Base-by-base conservation (phyloP, 2,329 filamentous ascomycete genomes). In the Torrubiella hemipterigena region DNA sequence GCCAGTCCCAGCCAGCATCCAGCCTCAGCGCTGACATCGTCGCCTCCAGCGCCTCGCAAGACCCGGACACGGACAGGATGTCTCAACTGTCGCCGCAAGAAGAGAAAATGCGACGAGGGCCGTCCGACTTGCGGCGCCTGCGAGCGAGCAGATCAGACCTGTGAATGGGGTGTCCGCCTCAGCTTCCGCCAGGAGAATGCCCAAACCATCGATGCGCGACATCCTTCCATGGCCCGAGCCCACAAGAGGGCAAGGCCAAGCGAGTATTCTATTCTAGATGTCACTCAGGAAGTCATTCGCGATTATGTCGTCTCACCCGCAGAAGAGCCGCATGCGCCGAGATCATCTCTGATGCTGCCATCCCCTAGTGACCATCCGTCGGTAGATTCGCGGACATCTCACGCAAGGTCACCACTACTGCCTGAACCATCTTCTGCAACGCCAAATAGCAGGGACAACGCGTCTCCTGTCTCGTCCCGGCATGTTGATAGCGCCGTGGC, bases 161-260 rank as follows among this genome's bases (percentile, higher is more conserved):
- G 55, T 25, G 46, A 53, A 48, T 58, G 55, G 55, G 54, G 55
- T 1, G 40, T 57, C 37, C 55, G 51, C 44, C 43, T 58, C 18
- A 54, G 44, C 5, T 58, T 58, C 30, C 51, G 54, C 18, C 43
- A 45, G 3, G 53, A 58, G 35, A 54, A 58, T 29, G 54, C 52
- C 2, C 51, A 50, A 32, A 42, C 43, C n/a, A 38, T 58, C 19
- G 42, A 44, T 27, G 38, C 42, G 6, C 35, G 37, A 13, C 54
- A 58, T 29, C 54, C 53, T 2, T 55, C 52, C 8, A 56, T 56
- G 54, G 38, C 43, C 6, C 44, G 41, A 28, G 45, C 42, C 42
- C 46, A 45, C 2, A 41, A 39, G 27, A 45, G 42, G 30, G 12
- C 12, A 14, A 42, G 44, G 6, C 44, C 46, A 9, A 46, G 40